Evolutionary conservation across 768 basidiomycete genomes (phyloP).

Genomic region (Mycena maculata): DNA sequence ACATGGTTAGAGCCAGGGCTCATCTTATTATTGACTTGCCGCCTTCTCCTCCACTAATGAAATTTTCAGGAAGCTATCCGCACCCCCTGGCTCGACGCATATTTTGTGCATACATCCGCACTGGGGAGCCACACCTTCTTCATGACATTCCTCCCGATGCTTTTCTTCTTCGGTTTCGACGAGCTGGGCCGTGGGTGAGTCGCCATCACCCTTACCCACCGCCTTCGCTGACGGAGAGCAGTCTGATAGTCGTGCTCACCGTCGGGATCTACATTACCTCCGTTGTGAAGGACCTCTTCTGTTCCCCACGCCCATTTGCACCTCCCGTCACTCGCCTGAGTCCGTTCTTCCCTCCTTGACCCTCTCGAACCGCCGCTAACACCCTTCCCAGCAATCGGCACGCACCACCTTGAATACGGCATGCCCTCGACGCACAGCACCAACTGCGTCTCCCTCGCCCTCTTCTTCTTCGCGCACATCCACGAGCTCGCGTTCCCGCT

Average conservation of each 20-base stretch:
- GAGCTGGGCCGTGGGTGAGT: constrained; percentile 81
- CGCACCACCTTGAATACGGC: constrained; percentile 90
- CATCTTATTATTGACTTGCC: constrained; percentile 20
- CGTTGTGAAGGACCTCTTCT: constrained; percentile 89
- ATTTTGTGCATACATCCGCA: constrained; percentile 86
- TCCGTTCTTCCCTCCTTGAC: constrained; percentile 51
- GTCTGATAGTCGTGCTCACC: constrained; percentile 76
- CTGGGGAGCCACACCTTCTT: constrained; percentile 93
- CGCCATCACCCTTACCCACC: not conserved
- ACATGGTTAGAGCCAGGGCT: no score
- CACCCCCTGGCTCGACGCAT: constrained; percentile 76
- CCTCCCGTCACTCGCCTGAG: constrained; percentile 93
- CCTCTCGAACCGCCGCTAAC: not conserved
- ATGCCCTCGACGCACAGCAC: constrained; percentile 97
- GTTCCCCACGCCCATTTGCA: constrained; percentile 89
- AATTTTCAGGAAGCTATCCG: constrained; percentile 62
- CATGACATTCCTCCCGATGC: constrained; percentile 86
- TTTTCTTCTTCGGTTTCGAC: constrained; percentile 89
- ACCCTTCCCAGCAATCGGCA: constrained; percentile 68
- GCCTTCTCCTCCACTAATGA: constrained; percentile 9
- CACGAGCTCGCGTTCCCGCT: constrained; percentile 59
- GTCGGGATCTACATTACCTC: constrained; percentile 90
- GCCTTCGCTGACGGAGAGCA: constrained; percentile 41
- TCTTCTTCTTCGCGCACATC: constrained; percentile 76
- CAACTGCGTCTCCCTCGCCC: constrained; percentile 89